These are phyloP conservation scores for Solanum etuberosum DNA, from an alignment of 257 asterid genomes.

Conservation along the genomic window DNA sequence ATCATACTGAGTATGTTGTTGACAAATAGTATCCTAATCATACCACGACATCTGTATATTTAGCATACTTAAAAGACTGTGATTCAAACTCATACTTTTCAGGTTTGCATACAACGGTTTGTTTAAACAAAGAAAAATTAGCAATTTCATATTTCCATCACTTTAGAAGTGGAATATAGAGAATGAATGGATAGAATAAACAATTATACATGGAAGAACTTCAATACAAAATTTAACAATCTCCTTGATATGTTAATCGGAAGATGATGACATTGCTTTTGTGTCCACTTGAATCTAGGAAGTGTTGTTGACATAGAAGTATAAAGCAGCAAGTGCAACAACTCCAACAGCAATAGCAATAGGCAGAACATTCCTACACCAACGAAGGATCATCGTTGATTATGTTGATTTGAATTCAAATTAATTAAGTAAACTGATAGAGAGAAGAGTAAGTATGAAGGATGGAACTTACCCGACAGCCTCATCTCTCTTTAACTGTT, in stretches of 20 bases:
- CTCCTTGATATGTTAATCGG: neutral
- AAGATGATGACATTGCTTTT: neutral
- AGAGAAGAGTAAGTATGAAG: neutral
- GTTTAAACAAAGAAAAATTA: neutral
- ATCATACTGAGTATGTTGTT: neutral
- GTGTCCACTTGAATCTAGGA: constrained; percentile 1
- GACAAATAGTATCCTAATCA: neutral
- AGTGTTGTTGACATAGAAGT: constrained; percentile 61
- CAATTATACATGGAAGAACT: neutral
- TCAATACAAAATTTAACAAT: neutral
- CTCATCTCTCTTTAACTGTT: constrained; percentile 54
- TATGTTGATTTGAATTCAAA: neutral
- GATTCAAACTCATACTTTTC: neutral
- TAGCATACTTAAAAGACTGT: neutral
- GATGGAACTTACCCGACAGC: constrained; percentile 48
- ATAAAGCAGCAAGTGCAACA: constrained; percentile 54
- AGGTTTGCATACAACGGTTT: neutral
- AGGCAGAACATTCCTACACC: constrained; percentile 70
- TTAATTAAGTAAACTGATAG: neutral
- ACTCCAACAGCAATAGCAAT: constrained; percentile 70
- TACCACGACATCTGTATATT: neutral
- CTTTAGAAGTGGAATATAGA: neutral
- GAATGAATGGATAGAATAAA: neutral
- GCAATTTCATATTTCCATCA: neutral
- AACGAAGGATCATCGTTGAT: neutral